A percentile compares a stretch with the other conserved stretches of the same genome.
phyloP scores from a whole-genome alignment of 805 yeast species.

The Nakazawaea ambrosiae region DNA sequence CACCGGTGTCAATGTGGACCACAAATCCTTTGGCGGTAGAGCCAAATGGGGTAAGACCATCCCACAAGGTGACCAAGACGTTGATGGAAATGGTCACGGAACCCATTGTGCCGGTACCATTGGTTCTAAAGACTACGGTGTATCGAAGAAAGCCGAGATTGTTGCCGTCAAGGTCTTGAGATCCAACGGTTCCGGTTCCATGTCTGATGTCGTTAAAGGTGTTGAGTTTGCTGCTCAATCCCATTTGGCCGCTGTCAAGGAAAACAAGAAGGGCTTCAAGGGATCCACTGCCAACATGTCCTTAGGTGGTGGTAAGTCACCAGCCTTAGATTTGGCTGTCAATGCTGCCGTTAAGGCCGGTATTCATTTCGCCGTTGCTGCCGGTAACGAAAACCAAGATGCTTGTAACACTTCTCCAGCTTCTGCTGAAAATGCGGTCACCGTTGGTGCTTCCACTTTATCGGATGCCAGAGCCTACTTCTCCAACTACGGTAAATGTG shows the following conservation, averaged over 20 bases:
- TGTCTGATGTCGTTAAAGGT: conserved; percentile 81
- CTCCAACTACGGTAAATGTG: conserved; percentile 94
- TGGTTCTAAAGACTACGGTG: conserved; percentile 74
- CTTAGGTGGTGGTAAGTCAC: conserved; percentile 87
- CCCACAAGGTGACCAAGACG: conserved; percentile 61
- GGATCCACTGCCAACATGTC: conserved; percentile 93
- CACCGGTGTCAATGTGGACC: conserved; percentile 76
- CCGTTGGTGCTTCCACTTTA: conserved; percentile 92
- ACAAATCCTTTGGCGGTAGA: conserved; percentile 76
- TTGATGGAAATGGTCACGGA: conserved; percentile 91
- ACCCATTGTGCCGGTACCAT: conserved; percentile 97
- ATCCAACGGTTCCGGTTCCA: conserved; percentile 76
- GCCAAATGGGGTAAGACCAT: conserved; percentile 83
- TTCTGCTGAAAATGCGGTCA: conserved; percentile 72
- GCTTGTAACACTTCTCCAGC: conserved; percentile 95
- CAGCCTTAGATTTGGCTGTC: conserved; percentile 80
- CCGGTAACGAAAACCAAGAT: conserved; percentile 90
- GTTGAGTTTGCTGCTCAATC: conserved; percentile 77
- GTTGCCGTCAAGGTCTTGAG: conserved; percentile 82
- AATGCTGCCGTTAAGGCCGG: conserved; percentile 88
- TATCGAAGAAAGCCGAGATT: conserved; percentile 71
- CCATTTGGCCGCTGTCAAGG: conserved; percentile 47
- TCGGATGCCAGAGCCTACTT: conserved; percentile 89
- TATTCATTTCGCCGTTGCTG: conserved; percentile 90
- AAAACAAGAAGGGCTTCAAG: conserved; percentile 58